Evolutionary conservation across 108 stramenopile genomes (phyloP).

Genomic region (Pelagomonas calceolata): DNA sequence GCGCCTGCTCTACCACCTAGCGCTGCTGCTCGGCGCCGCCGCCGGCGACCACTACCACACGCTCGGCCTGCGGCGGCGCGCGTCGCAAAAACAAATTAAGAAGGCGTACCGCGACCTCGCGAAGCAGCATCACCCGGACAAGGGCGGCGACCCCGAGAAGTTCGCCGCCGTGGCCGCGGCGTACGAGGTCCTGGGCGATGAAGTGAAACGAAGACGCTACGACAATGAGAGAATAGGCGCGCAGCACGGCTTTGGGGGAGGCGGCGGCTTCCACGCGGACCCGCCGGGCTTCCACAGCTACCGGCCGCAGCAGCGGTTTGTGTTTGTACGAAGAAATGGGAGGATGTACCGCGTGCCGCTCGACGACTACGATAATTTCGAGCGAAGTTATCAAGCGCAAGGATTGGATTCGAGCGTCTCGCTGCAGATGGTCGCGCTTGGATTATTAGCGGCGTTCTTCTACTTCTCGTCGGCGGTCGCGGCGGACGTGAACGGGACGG

Average conservation of each 20-base stretch:
- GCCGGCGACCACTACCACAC: neutral
- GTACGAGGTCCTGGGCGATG: constrained; percentile 20
- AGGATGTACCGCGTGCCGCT: neutral
- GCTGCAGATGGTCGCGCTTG: too few species aligned
- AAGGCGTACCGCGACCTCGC: neutral
- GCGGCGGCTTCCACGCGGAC: constrained; percentile 1
- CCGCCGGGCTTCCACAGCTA: too few species aligned
- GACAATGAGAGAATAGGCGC: constrained; percentile 3
- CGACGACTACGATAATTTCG: neutral
- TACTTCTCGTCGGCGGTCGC: too few species aligned
- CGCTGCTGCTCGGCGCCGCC: neutral
- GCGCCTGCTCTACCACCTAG: neutral
- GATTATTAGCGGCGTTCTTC: too few species aligned
- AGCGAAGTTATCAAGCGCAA: too few species aligned
- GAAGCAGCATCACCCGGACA: constrained; percentile 44
- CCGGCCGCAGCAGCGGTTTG: neutral
- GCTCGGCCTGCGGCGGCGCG: neutral
- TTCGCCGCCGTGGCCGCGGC: constrained; percentile 14
- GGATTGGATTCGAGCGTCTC: too few species aligned
- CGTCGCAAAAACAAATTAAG: neutral
- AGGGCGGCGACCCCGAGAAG: constrained; percentile 15
- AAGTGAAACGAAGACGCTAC: constrained; percentile 6
- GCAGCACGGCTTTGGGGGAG: neutral
- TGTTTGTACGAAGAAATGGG: neutral
- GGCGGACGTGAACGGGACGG: too few species aligned